These are phyloP conservation scores for Brasilioporus rufonigricans DNA, from an alignment of 768 basidiomycete species.

Conservation along the genomic window DNA sequence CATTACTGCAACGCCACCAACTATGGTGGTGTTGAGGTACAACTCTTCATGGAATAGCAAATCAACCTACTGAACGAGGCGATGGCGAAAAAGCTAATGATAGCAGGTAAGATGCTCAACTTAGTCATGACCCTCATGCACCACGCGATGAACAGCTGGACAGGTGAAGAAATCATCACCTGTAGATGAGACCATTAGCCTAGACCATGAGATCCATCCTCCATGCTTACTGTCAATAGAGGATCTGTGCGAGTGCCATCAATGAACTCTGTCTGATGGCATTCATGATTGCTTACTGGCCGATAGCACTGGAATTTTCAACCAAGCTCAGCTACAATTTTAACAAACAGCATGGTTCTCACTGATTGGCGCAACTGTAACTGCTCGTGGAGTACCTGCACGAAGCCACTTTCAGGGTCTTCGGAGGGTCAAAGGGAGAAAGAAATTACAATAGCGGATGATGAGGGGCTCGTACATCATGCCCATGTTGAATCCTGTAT, in stretches of 20 bases:
- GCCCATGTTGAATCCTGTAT: conserved; percentile 43
- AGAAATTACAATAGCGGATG: conserved; percentile 41
- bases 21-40: neutral
- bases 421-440: neutral
- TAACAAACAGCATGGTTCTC: neutral
- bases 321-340: conserved; percentile 21
- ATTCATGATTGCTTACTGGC: conserved; percentile 9
- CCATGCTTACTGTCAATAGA: conserved; percentile 38
- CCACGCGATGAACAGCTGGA: no score
- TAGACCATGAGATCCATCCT: neutral
- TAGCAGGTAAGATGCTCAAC: conserved; percentile 26
- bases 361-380: conserved; percentile 3
- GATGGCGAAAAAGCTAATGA: conserved; percentile 11
- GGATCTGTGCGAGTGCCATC: conserved; percentile 35
- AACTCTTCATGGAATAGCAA: neutral
- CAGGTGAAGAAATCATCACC: no score
- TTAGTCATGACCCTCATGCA: conserved; percentile 35
- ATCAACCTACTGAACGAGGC: conserved; percentile 9
- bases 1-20: conserved; percentile 34
- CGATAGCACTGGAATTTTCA: conserved; percentile 7
- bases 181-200: conserved; percentile 14
- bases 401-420: conserved; percentile 21
- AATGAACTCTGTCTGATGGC: neutral
- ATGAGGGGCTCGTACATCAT: no score
- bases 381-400: conserved; percentile 20